Percentiles rank a stretch among this genome's conserved stretches.
Conservation (phyloP, 2,329 filamentous ascomycete genomes). For the Daldinia sp. region DNA sequence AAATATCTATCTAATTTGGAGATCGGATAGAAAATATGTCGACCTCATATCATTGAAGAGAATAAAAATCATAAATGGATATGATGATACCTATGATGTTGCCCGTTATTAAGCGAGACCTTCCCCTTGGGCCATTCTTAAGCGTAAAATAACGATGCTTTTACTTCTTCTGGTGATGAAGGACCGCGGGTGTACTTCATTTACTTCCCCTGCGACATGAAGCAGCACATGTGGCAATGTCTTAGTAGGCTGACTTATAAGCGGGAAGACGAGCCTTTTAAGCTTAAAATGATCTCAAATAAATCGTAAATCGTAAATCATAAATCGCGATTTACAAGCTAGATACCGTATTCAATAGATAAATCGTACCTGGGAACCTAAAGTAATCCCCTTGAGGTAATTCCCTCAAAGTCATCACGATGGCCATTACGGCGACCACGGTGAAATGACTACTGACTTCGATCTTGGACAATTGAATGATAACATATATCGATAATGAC, state of each 20-base stretch:
- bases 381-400: too few species aligned
- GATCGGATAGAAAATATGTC: neutral
- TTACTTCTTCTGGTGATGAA: neutral
- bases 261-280: neutral
- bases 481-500: neutral
- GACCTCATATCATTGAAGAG: neutral
- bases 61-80: neutral
- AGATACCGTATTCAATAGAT: neutral
- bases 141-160: neutral
- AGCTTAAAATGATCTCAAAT: neutral
- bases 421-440: too few species aligned
- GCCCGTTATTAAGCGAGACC: neutral
- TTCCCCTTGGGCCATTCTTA: neutral
- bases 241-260: neutral
- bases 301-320: neutral
- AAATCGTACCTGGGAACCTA: too few species aligned
- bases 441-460: neutral
- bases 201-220: too few species aligned
- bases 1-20: neutral
- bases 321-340: neutral
- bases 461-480: neutral
- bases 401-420: constrained; percentile 1
- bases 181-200: too few species aligned
- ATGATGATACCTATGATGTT: neutral
- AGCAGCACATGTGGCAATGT: neutral